phyloP scores from a whole-genome alignment of 1,284 basidiomycete species.

The Vanrija sp. region DNA sequence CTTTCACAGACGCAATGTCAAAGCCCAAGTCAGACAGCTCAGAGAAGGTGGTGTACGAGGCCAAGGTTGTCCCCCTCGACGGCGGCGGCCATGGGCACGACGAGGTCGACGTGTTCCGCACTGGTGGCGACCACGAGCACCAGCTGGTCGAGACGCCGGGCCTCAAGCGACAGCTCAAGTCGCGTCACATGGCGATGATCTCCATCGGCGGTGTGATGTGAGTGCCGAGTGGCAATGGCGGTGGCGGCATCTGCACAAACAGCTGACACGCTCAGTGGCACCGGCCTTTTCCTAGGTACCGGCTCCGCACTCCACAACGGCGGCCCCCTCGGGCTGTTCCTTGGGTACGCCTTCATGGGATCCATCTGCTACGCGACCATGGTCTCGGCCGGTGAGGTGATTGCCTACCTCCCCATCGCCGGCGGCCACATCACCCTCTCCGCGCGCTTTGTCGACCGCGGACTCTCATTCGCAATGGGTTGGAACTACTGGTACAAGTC shows the following conservation, averaged over 20 bases:
- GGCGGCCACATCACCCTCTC: constrained; percentile 75
- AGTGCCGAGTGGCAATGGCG: too few species aligned
- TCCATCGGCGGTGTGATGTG: constrained; percentile 25
- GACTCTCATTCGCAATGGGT: constrained; percentile 74
- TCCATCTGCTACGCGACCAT: constrained; percentile 45
- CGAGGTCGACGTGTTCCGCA: too few species aligned
- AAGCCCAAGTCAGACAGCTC: too few species aligned
- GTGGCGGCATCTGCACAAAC: not conserved
- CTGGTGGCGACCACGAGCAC: not conserved
- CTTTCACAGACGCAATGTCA: too few species aligned
- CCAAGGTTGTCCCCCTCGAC: too few species aligned
- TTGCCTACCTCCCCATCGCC: constrained; percentile 49
- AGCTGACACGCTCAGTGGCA: not conserved
- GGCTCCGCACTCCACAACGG: constrained; percentile 27
- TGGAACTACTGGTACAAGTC: constrained; percentile 63
- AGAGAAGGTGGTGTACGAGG: too few species aligned
- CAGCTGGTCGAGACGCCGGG: not conserved
- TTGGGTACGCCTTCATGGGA: constrained; percentile 30
- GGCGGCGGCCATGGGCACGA: too few species aligned
- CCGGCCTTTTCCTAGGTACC: constrained; percentile 1
- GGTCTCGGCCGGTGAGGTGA: constrained; percentile 50
- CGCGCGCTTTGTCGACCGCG: constrained; percentile 52
- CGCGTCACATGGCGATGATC: constrained; percentile 30
- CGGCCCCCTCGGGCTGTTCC: constrained; percentile 38
- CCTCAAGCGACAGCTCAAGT: constrained; percentile 22